These are phyloP conservation scores for Globisporangium mamillatum DNA, from an alignment of 352 stramenopile genomes.

Conservation along the genomic window DNA sequence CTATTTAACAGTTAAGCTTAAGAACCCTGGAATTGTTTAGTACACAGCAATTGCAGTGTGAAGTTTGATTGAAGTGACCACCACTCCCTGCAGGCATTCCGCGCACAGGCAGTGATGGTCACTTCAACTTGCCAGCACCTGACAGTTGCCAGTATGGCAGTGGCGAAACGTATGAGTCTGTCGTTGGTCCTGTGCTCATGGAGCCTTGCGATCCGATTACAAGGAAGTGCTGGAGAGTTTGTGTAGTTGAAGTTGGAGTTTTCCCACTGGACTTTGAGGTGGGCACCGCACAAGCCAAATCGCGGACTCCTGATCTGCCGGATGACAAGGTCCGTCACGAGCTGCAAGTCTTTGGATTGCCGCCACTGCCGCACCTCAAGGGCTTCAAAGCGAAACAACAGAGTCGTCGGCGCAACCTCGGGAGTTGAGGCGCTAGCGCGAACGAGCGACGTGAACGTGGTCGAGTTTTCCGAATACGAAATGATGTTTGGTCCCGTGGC, in stretches of 20 bases:
- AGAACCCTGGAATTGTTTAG: too few species aligned
- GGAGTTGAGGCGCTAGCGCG: not conserved
- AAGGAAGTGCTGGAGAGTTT: not conserved
- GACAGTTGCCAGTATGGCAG: too few species aligned
- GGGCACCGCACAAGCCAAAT: not conserved
- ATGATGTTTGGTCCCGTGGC: not conserved
- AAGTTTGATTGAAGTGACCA: too few species aligned
- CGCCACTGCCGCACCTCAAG: not conserved
- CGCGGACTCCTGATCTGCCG: not conserved
- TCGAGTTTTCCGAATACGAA: not conserved
- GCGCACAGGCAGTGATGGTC: not conserved
- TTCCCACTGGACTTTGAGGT: constrained; percentile 4
- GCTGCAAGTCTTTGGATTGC: not conserved
- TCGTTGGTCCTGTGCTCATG: too few species aligned
- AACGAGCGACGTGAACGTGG: not conserved
- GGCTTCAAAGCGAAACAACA: constrained; percentile 1
- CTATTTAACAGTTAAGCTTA: too few species aligned
- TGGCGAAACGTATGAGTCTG: too few species aligned
- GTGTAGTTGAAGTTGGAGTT: constrained; percentile 6
- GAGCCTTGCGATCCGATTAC: too few species aligned
- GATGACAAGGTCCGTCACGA: not conserved
- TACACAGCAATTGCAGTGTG: too few species aligned
- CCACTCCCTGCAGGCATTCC: too few species aligned
- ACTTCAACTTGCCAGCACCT: not conserved
- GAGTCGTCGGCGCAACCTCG: not conserved